Evolutionary conservation across 148 eudicot species (phyloP), one percentile per base, ranked within the genome.

Genomic region (Fagopyrum esculentum): DNA sequence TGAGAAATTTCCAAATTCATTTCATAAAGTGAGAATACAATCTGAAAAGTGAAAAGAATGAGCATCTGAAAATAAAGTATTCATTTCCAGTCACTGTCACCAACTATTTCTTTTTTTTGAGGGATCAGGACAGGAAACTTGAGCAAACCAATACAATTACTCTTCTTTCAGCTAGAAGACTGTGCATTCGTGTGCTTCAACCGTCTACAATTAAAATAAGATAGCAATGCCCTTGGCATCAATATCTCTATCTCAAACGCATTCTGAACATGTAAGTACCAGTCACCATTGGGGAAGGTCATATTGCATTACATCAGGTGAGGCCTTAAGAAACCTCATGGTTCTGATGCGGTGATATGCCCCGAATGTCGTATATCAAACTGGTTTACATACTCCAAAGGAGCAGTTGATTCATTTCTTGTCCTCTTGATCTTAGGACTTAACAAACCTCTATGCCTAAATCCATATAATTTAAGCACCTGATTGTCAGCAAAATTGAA

Each of bases 401-500:
- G 98, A 15, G 77, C 78, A 47, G 68, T 72, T 0, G 93, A 81
- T 79, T 93, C 97, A 45, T 91, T 89, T 83, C 92, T 88, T 1
- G 78, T 80, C 88, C 91, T 88, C 87, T 86, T 91, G 61, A 93
- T 81, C 78, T 93, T 91, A 6, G 94, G 93, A 79, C 98, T 93
- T 82, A 88, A 77, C 79, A 91, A 78, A 16, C 97, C 95, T 73
- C 89, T 82, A 80, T 93, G 98, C 85, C 89, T 84, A 76, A 93
- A 91, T 5, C 98, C 97, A 81, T 91, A 89, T 79, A 93, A 81
- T 81, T 89, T 82, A 46, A 93, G 76, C 68, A 93, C 93, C 77
- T 93, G 97, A 86, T 93, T 91, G 78, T 93, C 97, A 0, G 97
- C 98, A 75, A 91, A 93, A 84, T 93, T 91, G 79, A 86, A 93